Evolutionary conservation across 345 rosid species (phyloP).

Genomic region (Pugionium dolabratum): DNA sequence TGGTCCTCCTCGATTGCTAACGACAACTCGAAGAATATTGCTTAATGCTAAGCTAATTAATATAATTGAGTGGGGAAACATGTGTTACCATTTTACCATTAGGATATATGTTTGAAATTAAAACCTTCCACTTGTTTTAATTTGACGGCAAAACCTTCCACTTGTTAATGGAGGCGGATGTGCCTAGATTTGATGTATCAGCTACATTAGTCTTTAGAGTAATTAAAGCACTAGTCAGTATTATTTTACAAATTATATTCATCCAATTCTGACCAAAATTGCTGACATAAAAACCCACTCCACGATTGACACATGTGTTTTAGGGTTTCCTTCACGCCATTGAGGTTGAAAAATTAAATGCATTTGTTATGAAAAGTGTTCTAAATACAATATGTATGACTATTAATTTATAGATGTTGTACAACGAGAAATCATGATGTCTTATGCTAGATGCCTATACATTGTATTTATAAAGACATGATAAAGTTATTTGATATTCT

Average conservation of each 20-base stretch:
- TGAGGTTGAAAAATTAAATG: neutral
- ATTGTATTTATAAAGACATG: too few relatives aligned
- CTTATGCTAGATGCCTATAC: too few relatives aligned
- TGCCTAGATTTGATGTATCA: conserved; percentile 37
- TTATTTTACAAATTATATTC: conserved; percentile 9
- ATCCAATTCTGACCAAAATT: conserved; percentile 17
- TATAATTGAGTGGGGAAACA: conserved; percentile 19
- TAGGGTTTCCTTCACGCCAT: neutral
- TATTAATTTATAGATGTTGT: too few relatives aligned
- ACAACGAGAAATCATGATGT: too few relatives aligned
- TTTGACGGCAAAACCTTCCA: conserved; percentile 17
- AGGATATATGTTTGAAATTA: neutral
- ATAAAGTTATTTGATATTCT: too few relatives aligned
- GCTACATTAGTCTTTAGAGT: conserved; percentile 19
- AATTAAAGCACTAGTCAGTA: conserved; percentile 40
- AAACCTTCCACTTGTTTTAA: neutral
- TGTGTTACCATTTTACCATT: conserved; percentile 24
- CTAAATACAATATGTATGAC: too few relatives aligned
- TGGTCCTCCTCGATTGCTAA: conserved; percentile 31
- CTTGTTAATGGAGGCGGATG: conserved; percentile 38
- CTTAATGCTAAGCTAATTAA: conserved; percentile 22
- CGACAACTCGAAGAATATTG: conserved; percentile 25
- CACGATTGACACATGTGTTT: neutral
- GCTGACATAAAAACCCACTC: conserved; percentile 35
- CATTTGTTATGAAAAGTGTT: neutral